These are phyloP conservation scores for Diaporthe citrichinensis DNA, from an alignment of 2,329 filamentous ascomycete genomes.

Conservation along the genomic window DNA sequence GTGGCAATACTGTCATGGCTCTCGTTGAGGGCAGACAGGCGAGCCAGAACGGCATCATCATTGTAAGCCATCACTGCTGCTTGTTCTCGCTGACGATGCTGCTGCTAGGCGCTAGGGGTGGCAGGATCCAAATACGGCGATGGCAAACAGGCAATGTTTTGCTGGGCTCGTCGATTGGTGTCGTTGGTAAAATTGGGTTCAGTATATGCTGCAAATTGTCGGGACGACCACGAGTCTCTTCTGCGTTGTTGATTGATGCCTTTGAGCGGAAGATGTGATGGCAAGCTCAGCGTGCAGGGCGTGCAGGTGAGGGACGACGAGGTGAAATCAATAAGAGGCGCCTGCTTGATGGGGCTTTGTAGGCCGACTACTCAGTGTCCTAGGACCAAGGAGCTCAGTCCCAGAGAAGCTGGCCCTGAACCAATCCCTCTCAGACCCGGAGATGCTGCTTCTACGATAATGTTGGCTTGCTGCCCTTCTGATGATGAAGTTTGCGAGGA, in stretches of 20 bases:
- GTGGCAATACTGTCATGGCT: slow-evolving; percentile 97
- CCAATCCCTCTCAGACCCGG: slow-evolving; percentile 23
- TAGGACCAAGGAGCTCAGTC: slow-evolving; percentile 22
- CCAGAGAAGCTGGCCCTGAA: slow-evolving; percentile 19
- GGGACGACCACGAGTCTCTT: neutral
- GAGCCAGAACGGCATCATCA: slow-evolving; percentile 94
- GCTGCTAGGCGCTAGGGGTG: slow-evolving; percentile 11
- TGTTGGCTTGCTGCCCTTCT: slow-evolving; percentile 19
- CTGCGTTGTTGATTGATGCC: neutral
- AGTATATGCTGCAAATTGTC: neutral
- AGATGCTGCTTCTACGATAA: slow-evolving; percentile 35
- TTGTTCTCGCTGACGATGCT: neutral
- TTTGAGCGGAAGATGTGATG: slow-evolving; percentile 3
- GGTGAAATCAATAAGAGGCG: slow-evolving; percentile 21
- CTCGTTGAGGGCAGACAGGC: slow-evolving; percentile 95
- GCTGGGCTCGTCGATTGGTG: slow-evolving; percentile 6
- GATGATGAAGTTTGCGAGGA: slow-evolving; percentile 27
- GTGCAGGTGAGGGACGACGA: slow-evolving; percentile 9
- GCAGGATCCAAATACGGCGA: neutral
- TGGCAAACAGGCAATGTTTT: slow-evolving; percentile 11
- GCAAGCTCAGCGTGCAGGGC: slow-evolving; percentile 12
- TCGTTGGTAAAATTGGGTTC: neutral
- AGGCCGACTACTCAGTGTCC: slow-evolving; percentile 28
- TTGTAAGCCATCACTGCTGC: slow-evolving; percentile 85
- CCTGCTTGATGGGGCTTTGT: slow-evolving; percentile 23